Evolutionary conservation across 73 alveolate species (phyloP).

Genomic region (Paramecium tetraurelia): DNA sequence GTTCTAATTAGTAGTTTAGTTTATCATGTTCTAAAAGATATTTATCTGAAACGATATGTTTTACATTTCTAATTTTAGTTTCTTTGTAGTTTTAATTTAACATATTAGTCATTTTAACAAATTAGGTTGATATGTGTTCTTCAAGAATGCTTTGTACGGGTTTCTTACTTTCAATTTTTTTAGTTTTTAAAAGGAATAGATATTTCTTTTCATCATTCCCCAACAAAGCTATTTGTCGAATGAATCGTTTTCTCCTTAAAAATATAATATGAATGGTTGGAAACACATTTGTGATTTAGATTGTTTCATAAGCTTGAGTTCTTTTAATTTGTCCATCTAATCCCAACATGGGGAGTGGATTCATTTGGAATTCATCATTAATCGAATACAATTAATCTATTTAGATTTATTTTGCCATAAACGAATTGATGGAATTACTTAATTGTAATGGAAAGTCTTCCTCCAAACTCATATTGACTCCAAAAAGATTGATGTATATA

Average conservation of each 20-base stretch:
- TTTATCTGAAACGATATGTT: neutral
- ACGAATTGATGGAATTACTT: neutral
- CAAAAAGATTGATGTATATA: neutral
- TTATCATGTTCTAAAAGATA: neutral
- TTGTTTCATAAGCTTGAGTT: neutral
- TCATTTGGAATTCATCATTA: neutral
- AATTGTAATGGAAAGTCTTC: neutral
- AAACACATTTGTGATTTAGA: neutral
- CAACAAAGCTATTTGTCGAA: neutral
- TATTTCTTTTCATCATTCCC: slow-evolving; percentile 35
- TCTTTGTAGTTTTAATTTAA: neutral
- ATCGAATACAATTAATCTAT: neutral
- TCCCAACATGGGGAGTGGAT: neutral
- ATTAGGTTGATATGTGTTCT: neutral
- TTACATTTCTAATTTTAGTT: neutral
- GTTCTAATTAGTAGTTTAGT: neutral
- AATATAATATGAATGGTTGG: neutral
- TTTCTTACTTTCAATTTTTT: neutral
- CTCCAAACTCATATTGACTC: neutral
- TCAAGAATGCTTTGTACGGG: neutral
- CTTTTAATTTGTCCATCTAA: neutral
- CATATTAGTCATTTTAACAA: neutral
- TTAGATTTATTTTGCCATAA: neutral
- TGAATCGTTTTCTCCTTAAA: neutral
- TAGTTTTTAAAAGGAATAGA: neutral